Conservation (phyloP, 2,329 filamentous ascomycete genomes). For the Didymosphaeria variabile region DNA sequence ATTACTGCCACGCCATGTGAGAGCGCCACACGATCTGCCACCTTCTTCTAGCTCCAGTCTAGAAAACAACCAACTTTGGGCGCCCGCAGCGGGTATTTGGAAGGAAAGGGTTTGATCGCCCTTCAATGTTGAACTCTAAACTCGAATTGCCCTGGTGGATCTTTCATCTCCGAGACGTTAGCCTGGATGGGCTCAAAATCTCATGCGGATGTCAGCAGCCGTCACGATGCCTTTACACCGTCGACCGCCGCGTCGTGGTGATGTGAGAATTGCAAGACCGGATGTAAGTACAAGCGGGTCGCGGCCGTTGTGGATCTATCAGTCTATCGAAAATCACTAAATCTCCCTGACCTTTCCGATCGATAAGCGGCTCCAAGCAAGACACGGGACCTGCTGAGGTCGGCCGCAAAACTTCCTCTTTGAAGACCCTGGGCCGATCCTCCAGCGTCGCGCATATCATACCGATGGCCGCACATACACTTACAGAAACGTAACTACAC, state of each 20-base stretch:
- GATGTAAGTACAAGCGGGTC: not conserved
- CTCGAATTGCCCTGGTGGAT: not conserved
- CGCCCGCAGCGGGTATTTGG: not conserved
- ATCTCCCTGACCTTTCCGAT: not conserved
- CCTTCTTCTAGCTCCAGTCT: constrained; percentile 14
- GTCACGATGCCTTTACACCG: not conserved
- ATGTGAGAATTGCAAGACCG: not conserved
- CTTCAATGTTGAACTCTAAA: not conserved
- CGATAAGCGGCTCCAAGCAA: not conserved
- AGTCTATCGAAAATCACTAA: constrained; percentile 6
- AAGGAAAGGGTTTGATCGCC: constrained; percentile 11
- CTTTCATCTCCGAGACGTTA: constrained; percentile 13
- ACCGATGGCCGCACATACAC: not conserved
- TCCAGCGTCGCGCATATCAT: constrained; percentile 1
- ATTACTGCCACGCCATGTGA: not conserved
- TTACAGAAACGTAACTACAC: not conserved
- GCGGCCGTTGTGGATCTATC: constrained; percentile 8
- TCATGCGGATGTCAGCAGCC: not conserved
- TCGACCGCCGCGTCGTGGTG: not conserved
- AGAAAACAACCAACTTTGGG: constrained; percentile 1
- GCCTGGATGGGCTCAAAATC: not conserved
- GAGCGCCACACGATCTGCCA: constrained; percentile 6
- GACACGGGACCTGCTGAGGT: not conserved
- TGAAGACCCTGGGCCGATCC: not conserved
- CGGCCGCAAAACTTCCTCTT: not conserved